Conservation (phyloP, 164 flowering plant genomes). For the Stephania cephalantha region DNA sequence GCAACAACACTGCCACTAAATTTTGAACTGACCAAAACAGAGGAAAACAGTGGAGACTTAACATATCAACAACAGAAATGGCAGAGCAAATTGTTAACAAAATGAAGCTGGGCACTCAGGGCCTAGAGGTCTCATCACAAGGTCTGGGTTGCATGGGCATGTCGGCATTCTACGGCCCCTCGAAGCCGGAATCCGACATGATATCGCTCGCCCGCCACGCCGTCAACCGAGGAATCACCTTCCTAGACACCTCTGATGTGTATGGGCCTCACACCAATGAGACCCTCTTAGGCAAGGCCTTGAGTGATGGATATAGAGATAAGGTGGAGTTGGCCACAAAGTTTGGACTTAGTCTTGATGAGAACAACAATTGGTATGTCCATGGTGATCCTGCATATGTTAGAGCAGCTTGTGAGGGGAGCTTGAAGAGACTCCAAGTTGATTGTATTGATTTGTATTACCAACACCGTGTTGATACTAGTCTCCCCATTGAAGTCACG, state of each 20-base stretch:
- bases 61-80: not conserved
- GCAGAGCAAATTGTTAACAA: slow-evolving; percentile 4
- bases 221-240: slow-evolving; percentile 28
- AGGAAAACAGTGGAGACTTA: not conserved
- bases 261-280: slow-evolving; percentile 37
- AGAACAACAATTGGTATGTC: slow-evolving; percentile 9
- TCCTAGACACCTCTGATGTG: slow-evolving; percentile 38
- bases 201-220: slow-evolving; percentile 32
- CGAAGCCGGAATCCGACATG: slow-evolving; percentile 32
- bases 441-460: slow-evolving; percentile 30
- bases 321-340: slow-evolving; percentile 27
- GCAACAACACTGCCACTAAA: no score
- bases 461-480: slow-evolving; percentile 23
- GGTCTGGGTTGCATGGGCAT: slow-evolving; percentile 30
- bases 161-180: slow-evolving; percentile 30
- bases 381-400: slow-evolving; percentile 26
- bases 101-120: slow-evolving; percentile 30
- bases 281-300: slow-evolving; percentile 28
- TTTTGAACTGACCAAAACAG: no score
- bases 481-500: slow-evolving; percentile 30
- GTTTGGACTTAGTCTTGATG: slow-evolving; percentile 15
- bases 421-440: slow-evolving; percentile 28
- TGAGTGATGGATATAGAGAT: not conserved
- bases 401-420: slow-evolving; percentile 26
- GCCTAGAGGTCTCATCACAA: slow-evolving; percentile 6